Evolutionary conservation across 208 protist species (phyloP), one percentile per base, ranked within the genome.

Genomic region (Acanthamoeba royreba): DNA sequence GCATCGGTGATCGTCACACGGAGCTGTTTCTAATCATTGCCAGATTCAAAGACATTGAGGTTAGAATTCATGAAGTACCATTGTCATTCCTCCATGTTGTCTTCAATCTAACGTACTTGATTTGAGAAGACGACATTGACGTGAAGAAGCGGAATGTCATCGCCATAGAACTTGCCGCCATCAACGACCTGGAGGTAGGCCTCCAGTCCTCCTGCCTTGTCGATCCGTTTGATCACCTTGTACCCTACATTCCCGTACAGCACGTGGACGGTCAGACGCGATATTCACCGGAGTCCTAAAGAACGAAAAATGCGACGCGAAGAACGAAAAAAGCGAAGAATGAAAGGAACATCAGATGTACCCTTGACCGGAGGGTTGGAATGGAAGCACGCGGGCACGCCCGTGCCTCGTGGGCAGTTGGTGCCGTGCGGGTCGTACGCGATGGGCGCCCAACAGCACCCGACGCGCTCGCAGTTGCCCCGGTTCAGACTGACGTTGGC

Each of bases 1-100:
- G 93, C 31, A 47, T 97, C 96, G 33, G 55, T 92, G 49, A 97
- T 94, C 45, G 38, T 92, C 15, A 97, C 66, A 25, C 92, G 88
- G 2, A 96, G 58, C 25, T 77, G 86, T 7, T 63, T 40, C 45
- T 87, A 8, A 43, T n/a, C n/a, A n/a, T n/a, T n/a, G n/a, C n/a
- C n/a, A 35, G 22, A 38, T 52, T 43, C 25, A 1, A 38, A 74
- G 42, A 33, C 33, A 35, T 66, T 11, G 3, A 61, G n/a, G 17
- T 17, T 79, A 11, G 13, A 31, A 19, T 43, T 19, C 17, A 79
- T 79, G 17, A 11, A 31, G 11, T 43, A 31, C 17, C n/a, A 79
- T 58, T 58, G 13, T 40, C 66, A 79, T 79, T 43, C 15, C 19
- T 79, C 13, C n/a, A 79, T 79, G 66, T 79, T n/a, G 13, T 43